Conservation (phyloP, 306 rosid species). For the Echinosophora koreensis region DNA sequence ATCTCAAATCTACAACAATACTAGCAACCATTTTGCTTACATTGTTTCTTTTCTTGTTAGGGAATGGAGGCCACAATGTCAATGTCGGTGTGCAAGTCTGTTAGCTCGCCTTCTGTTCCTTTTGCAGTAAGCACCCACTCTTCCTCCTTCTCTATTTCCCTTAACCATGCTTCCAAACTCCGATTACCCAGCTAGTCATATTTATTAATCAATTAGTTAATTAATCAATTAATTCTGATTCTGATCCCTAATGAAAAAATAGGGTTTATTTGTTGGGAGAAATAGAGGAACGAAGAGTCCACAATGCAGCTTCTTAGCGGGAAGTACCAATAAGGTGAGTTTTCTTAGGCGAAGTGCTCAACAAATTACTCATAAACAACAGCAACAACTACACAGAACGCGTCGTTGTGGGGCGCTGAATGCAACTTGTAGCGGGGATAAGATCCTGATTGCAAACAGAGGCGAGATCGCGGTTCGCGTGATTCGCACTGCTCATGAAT, state of each 20-base stretch:
- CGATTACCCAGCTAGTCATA: not conserved
- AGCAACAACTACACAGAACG: conserved; percentile 43
- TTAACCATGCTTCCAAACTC: not conserved
- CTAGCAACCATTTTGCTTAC: not conserved
- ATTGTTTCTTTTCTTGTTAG: conserved; percentile 6
- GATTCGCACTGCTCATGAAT: conserved; percentile 92
- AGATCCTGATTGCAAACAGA: conserved; percentile 90
- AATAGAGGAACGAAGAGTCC: conserved; percentile 64
- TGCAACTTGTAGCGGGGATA: conserved; percentile 63
- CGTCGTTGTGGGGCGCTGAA: conserved; percentile 59
- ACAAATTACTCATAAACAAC: conserved; percentile 35
- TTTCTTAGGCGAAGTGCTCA: conserved; percentile 64
- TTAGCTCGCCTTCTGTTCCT: conserved; percentile 62
- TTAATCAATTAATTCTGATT: not conserved
- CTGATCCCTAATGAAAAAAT: conserved; percentile 6
- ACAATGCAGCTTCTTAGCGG: conserved; percentile 74
- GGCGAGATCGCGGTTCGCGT: conserved; percentile 98
- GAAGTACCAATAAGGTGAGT: conserved; percentile 53
- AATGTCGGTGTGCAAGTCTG: conserved; percentile 71
- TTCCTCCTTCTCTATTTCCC: no score
- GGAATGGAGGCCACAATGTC: conserved; percentile 77
- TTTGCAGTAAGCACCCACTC: conserved; percentile 56
- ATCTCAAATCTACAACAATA: not conserved
- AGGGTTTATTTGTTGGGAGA: conserved; percentile 71
- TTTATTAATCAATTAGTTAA: not conserved